Percentiles rank a stretch among this genome's conserved stretches.
Conservation (phyloP, 2,329 filamentous ascomycete species). For the Diaporthe sp. region DNA sequence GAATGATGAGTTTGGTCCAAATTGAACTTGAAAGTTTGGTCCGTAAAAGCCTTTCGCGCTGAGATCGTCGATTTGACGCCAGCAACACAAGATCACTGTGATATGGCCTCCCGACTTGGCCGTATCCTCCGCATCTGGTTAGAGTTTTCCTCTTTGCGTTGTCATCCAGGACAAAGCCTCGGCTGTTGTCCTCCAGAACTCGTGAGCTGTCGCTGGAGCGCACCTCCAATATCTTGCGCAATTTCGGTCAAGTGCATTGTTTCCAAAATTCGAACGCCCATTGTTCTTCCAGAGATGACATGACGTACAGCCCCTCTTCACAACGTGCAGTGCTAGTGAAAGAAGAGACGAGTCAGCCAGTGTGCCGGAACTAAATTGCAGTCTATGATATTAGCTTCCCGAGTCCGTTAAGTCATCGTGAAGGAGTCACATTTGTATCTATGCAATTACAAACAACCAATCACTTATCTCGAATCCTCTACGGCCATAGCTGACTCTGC, state of each 20-base stretch:
- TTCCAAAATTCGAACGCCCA: slow-evolving; percentile 50
- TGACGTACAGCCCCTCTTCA: neutral
- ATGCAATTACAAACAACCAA: neutral
- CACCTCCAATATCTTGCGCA: slow-evolving; percentile 50
- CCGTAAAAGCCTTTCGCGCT: slow-evolving; percentile 66
- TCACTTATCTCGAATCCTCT: neutral
- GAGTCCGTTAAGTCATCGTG: neutral
- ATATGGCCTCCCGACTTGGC: neutral
- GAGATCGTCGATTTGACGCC: slow-evolving; percentile 82
- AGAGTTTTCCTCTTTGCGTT: too few relatives aligned
- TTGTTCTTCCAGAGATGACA: slow-evolving; percentile 26
- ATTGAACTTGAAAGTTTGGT: slow-evolving; percentile 76
- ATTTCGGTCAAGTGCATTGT: slow-evolving; percentile 51
- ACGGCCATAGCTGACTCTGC: neutral
- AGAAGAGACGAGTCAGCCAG: neutral
- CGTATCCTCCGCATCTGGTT: too few relatives aligned
- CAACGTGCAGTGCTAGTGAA: neutral
- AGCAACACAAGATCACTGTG: slow-evolving; percentile 67
- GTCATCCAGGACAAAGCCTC: slow-evolving; percentile 23
- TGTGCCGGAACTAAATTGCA: neutral
- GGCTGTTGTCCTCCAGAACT: neutral
- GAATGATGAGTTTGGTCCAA: slow-evolving; percentile 81
- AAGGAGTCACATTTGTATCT: neutral
- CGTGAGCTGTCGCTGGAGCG: slow-evolving; percentile 58
- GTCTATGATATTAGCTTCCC: neutral